Percentiles rank a stretch among this genome's conserved stretches.
Conservation (phyloP, 2,329 filamentous ascomycete species). For the Myriosclerotinia curreyana region DNA sequence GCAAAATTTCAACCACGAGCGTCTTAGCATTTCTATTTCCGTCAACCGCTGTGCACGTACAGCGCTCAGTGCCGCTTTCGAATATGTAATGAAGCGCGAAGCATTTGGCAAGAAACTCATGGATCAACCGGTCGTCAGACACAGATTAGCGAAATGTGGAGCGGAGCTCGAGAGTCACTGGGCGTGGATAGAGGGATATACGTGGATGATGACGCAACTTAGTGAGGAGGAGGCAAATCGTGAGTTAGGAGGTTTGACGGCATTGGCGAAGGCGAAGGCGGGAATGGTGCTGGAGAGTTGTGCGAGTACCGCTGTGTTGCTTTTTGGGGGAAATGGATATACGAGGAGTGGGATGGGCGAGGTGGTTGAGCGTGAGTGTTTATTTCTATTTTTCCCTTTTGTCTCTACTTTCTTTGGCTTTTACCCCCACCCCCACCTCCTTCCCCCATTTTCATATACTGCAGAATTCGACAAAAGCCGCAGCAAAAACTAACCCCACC, state of each 20-base stretch:
- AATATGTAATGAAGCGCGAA: constrained; percentile 62
- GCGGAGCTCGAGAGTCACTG: constrained; percentile 66
- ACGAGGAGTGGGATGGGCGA: constrained; percentile 69
- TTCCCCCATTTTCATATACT: neutral
- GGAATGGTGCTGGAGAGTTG: constrained; percentile 71
- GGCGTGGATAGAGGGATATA: constrained; percentile 70
- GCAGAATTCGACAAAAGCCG: neutral
- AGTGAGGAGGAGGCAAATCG: constrained; percentile 56
- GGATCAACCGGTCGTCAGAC: constrained; percentile 71
- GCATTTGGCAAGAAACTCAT: constrained; percentile 67
- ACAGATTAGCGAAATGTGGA: constrained; percentile 68
- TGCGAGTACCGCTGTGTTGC: constrained; percentile 63
- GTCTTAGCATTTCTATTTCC: constrained; percentile 63
- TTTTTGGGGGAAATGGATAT: constrained; percentile 74
- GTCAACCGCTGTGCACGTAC: constrained; percentile 61
- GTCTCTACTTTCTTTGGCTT: neutral
- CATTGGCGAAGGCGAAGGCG: constrained; percentile 68
- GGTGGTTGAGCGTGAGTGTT: constrained; percentile 61
- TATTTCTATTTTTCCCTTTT: neutral
- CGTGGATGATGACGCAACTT: constrained; percentile 64
- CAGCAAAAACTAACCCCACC: neutral
- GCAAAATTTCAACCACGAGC: constrained; percentile 79
- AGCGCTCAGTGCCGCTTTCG: constrained; percentile 57
- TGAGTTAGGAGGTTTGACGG: constrained; percentile 68
- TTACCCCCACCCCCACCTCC: neutral